These are phyloP conservation scores for Apostasia ramifera DNA, from an alignment of 106 monocot genomes.

Conservation along the genomic window DNA sequence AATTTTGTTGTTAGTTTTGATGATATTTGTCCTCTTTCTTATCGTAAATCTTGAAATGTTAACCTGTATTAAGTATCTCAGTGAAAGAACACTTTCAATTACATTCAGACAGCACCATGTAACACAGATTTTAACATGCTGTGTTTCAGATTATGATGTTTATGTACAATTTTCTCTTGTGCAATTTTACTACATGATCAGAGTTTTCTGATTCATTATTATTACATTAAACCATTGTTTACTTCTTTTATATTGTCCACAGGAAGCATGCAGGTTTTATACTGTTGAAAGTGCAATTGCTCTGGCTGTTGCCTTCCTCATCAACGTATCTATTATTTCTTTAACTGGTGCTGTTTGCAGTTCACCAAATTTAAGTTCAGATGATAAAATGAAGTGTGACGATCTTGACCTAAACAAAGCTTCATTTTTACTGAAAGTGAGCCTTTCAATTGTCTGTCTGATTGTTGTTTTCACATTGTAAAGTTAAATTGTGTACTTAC, in stretches of 20 bases:
- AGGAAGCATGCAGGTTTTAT: slow-evolving; percentile 91
- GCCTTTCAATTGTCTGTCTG: neutral
- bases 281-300: slow-evolving; percentile 89
- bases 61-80: too few relatives aligned
- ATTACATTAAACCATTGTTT: neutral
- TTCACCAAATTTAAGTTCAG: slow-evolving; percentile 45
- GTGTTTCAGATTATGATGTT: neutral
- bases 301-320: slow-evolving; percentile 79
- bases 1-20: too few relatives aligned
- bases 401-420: slow-evolving; percentile 91
- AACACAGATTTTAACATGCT: neutral
- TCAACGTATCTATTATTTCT: slow-evolving; percentile 87
- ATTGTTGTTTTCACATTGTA: neutral
- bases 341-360: slow-evolving; percentile 83
- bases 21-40: too few relatives aligned
- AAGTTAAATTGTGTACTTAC: neutral
- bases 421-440: slow-evolving; percentile 81
- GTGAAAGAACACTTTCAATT: too few relatives aligned
- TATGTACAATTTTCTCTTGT: neutral
- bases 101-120: too few relatives aligned
- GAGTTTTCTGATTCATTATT: too few relatives aligned
- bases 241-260: slow-evolving; percentile 16
- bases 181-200: neutral
- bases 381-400: slow-evolving; percentile 60
- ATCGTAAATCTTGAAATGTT: too few relatives aligned